Base-by-base conservation (phyloP, 495 filamentous ascomycete species). In the Opeltia flavorubescens region DNA sequence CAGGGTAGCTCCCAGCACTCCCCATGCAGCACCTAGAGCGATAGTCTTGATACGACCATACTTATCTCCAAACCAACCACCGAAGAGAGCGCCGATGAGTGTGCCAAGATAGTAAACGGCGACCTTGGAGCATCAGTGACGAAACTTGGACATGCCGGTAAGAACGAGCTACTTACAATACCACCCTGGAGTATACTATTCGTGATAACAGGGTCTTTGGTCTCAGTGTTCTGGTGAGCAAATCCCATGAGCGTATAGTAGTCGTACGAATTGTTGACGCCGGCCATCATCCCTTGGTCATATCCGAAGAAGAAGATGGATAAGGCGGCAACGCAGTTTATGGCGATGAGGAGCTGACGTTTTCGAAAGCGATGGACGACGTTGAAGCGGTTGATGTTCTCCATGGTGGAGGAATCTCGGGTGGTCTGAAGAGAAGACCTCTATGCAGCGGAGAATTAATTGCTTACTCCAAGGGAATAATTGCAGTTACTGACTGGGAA, bases 91-190 rank as follows among this genome's bases (percentile, higher is more conserved):
- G 7, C 77, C 78, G 35, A 74, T 63, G 5, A 82, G 60, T 1
- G 76, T 77, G 1, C 80, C 79, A 8, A 82, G 65, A 51, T 84
- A 85, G 52, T 82, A 83, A 12, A 83, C 74, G 0, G 75, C 59
- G 15, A 55, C 51, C 42, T 47, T 27, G 9, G 15, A 9, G 5
- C 29, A 25, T 46, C 24, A 50, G 20, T 4, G 8, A 26, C 18
- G 34, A 25, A 17, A 9, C 39, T 33, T 25, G 4, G 20, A 18
- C 34, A 26, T 15, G 1, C 55, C 49, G 3, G 1, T 20, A 8
- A 13, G 40, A 1, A n/a, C 17, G 13, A 43, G 18, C 4, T 5
- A 59, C 52, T 61, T 12, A 83, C 74, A 27, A 84, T 84, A 3
- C 80, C 78, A 20, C 80, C 80, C 48, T 84, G 77, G 2, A 81